Base-by-base conservation (phyloP, 192 early-diverging fungal species). In the Podila minutissima region DNA sequence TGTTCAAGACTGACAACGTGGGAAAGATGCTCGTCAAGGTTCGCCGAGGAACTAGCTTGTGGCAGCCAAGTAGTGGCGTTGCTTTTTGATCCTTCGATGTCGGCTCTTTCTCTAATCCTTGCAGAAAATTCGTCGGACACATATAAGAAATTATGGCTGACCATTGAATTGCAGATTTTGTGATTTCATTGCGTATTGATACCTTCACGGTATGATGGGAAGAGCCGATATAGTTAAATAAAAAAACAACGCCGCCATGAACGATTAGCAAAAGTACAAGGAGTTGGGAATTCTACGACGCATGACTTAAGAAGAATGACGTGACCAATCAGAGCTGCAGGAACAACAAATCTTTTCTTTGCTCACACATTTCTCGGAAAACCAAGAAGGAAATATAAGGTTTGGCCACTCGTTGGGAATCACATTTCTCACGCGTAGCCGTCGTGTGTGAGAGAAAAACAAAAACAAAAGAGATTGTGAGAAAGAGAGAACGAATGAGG, bases 1-100 rank as follows among this genome's bases (percentile, higher is more conserved):
- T 89, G 33, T 89, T 89, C 73, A 78, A 84, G 51, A 84, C 87
- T 35, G 74, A 73, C 6, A 89, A 89, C 71, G 84, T 71, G 17
- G 88, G 88, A 61, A 89, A 89, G 82, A n/a, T n/a, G n/a, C n/a
- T n/a, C n/a, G n/a, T n/a, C n/a, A n/a, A n/a, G n/a, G n/a, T n/a
- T n/a, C n/a, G n/a, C n/a, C n/a, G n/a, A n/a, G n/a, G n/a, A n/a
- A n/a, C n/a, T n/a, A n/a, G n/a, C n/a, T n/a, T n/a, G n/a, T n/a
- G n/a, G n/a, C n/a, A n/a, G n/a, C n/a, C n/a, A n/a, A n/a, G n/a
- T n/a, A n/a, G n/a, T n/a, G n/a, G n/a, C n/a, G n/a, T n/a, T n/a
- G n/a, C n/a, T n/a, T n/a, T n/a, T n/a, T n/a, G n/a, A n/a, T n/a
- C n/a, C n/a, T n/a, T n/a, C n/a, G n/a, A n/a, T n/a, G n/a, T n/a